phyloP scores from a whole-genome alignment of 2,329 filamentous ascomycete species.

The Corinectria fuckeliana region DNA sequence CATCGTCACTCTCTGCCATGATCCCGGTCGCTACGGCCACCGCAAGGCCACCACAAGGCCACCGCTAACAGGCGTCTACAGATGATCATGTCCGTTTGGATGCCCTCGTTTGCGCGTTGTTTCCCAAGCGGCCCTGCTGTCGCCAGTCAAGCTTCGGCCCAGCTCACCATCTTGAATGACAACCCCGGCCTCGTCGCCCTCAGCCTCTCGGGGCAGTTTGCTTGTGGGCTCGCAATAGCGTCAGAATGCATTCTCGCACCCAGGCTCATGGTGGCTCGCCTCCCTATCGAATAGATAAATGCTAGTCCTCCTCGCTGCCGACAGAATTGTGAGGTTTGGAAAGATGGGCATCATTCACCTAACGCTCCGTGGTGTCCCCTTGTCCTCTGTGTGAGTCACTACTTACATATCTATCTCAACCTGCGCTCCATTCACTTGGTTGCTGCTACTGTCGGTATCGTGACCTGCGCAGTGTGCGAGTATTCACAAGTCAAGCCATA shows the following conservation, averaged over 20 bases:
- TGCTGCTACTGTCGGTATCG: conserved; percentile 24
- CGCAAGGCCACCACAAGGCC: conserved; percentile 16
- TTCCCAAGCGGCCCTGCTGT: conserved; percentile 28
- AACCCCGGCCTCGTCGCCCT: neutral
- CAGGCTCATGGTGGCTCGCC: conserved; percentile 25
- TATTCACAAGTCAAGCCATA: conserved; percentile 19
- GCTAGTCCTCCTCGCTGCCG: conserved; percentile 16
- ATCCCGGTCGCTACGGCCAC: conserved; percentile 16
- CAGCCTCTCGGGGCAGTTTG: neutral
- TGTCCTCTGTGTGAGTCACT: conserved; percentile 36
- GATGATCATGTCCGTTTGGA: conserved; percentile 33
- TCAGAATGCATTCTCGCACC: conserved; percentile 27
- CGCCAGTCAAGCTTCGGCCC: conserved; percentile 18
- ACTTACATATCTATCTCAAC: conserved; percentile 33
- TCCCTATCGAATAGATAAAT: conserved; percentile 38
- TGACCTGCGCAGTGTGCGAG: conserved; percentile 29
- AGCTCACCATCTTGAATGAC: conserved; percentile 8
- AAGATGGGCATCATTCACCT: conserved; percentile 35
- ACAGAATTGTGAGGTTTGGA: conserved; percentile 32
- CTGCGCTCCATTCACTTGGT: conserved; percentile 39
- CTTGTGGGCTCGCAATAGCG: conserved; percentile 33
- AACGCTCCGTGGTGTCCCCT: conserved; percentile 38
- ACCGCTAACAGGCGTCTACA: conserved; percentile 22
- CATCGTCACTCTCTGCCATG: conserved; percentile 12
- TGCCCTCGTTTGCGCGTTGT: conserved; percentile 13